Conservation (phyloP, 306 rosid genomes). For the Malus sylvestris region DNA sequence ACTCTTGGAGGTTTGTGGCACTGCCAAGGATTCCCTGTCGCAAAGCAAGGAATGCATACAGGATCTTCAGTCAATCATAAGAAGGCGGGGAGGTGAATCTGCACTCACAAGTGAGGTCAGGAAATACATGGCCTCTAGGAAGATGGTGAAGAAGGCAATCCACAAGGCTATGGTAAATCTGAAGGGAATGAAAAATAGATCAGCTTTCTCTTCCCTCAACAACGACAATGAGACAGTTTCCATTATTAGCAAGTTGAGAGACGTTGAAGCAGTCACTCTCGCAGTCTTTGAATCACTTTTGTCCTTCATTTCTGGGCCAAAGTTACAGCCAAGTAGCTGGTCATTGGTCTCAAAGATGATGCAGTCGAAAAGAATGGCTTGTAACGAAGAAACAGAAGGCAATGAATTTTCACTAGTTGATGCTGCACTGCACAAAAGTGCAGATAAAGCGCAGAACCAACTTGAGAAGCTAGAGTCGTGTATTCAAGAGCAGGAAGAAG, state of each 20-base stretch:
- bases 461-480: conserved; percentile 8
- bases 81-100: conserved; percentile 2
- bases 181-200: conserved; percentile 1
- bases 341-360: conserved; percentile 18
- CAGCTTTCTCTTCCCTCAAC: neutral
- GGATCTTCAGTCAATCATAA: too few relatives aligned
- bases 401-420: conserved; percentile 10
- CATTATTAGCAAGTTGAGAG: conserved; percentile 21
- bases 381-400: neutral
- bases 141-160: conserved; percentile 24
- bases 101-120: conserved; percentile 18
- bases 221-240: neutral
- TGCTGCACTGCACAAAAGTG: neutral
- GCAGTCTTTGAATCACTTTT: conserved; percentile 20
- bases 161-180: conserved; percentile 11
- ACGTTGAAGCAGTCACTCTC: conserved; percentile 15
- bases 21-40: too few relatives aligned
- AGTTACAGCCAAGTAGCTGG: conserved; percentile 17
- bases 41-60: too few relatives aligned
- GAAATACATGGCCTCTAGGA: conserved; percentile 35
- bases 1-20: too few relatives aligned
- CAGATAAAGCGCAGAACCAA: neutral
- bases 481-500: conserved; percentile 10
- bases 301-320: conserved; percentile 23
- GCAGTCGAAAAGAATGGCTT: neutral